Conservation (phyloP, 2,329 filamentous ascomycete genomes). For the Fusarium buharicum region DNA sequence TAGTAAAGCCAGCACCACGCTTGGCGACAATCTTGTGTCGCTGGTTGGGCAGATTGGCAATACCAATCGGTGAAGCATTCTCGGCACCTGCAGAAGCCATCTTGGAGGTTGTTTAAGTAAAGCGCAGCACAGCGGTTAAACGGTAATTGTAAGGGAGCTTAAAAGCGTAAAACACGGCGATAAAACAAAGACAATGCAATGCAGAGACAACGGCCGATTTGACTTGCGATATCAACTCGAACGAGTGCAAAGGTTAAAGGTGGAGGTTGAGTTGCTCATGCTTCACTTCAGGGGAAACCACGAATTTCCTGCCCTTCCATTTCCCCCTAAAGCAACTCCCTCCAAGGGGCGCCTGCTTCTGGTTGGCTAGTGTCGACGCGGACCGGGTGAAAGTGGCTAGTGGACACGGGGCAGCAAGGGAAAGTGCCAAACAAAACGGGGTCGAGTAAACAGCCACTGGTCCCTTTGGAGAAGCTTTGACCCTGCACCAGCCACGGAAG, state of each 20-base stretch:
- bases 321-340: constrained; percentile 42
- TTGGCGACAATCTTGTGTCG: constrained; percentile 79
- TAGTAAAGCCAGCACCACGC: constrained; percentile 97
- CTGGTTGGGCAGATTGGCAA: constrained; percentile 79
- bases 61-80: constrained; percentile 75
- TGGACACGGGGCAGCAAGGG: constrained; percentile 46
- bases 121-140: constrained; percentile 18
- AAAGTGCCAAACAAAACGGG: constrained; percentile 40
- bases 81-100: constrained; percentile 69
- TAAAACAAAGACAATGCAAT: constrained; percentile 37
- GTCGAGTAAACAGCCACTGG: constrained; percentile 34
- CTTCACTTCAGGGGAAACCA: constrained; percentile 52
- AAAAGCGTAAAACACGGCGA: constrained; percentile 27
- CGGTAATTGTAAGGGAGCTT: constrained; percentile 7
- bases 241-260: constrained; percentile 43
- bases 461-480: constrained; percentile 36
- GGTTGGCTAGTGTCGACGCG: constrained; percentile 47
- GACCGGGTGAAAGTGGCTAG: constrained; percentile 43
- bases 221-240: constrained; percentile 40
- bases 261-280: constrained; percentile 39
- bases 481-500: constrained; percentile 37
- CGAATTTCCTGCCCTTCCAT: constrained; percentile 49
- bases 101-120: constrained; percentile 33
- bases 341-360: constrained; percentile 43
- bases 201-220: constrained; percentile 32